Conservation (phyloP, 73 alveolate species). For the Tetrahymena elliotti region DNA sequence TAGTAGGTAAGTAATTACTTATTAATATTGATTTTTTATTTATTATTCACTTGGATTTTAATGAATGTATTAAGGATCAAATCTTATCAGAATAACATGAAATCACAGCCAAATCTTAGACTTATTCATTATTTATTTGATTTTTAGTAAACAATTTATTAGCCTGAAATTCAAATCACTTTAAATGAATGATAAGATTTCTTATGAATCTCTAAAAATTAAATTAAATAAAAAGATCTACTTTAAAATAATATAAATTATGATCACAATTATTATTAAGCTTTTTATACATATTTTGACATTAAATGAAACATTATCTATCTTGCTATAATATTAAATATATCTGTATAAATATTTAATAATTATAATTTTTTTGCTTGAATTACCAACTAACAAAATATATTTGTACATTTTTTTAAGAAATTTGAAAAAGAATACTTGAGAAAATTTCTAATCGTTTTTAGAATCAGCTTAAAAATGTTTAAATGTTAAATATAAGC, state of each 20-base stretch:
- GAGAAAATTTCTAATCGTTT: too few relatives aligned
- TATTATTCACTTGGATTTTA: neutral
- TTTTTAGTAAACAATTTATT: neutral
- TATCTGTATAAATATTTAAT: too few relatives aligned
- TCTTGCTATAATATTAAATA: too few relatives aligned
- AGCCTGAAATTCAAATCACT: neutral
- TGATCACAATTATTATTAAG: too few relatives aligned
- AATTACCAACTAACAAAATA: too few relatives aligned
- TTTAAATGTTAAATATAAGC: too few relatives aligned
- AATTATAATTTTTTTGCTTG: too few relatives aligned
- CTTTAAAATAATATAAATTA: neutral
- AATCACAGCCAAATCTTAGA: neutral
- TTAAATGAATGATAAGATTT: neutral
- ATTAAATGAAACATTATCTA: too few relatives aligned
- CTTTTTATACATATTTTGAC: too few relatives aligned
- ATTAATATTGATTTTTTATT: neutral
- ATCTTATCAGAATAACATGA: neutral
- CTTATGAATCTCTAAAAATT: neutral
- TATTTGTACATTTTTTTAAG: too few relatives aligned
- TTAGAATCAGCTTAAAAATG: too few relatives aligned
- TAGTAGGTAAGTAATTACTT: neutral
- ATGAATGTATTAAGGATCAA: neutral
- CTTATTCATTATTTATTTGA: neutral
- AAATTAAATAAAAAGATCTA: neutral
- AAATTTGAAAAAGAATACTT: too few relatives aligned